These are phyloP conservation scores for Coprinopsis cinerea DNA, from an alignment of 768 basidiomycete species.

Conservation along the genomic window DNA sequence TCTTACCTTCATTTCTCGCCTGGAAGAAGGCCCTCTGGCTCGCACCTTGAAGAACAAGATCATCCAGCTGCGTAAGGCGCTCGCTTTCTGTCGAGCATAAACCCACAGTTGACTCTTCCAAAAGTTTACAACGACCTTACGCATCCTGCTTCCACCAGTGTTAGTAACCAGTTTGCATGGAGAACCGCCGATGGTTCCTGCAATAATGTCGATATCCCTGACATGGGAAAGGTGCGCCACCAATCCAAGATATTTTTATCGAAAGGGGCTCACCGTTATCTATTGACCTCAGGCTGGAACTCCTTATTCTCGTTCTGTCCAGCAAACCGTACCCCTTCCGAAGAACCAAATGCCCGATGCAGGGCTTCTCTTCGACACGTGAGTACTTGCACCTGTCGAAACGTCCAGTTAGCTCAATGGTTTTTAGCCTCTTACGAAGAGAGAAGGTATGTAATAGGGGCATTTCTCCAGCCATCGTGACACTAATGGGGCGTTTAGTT, in stretches of 20 bases:
- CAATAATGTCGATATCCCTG: slow-evolving; percentile 67
- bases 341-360: slow-evolving; percentile 70
- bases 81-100: background rate
- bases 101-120: background rate
- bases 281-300: slow-evolving; percentile 43
- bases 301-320: slow-evolving; percentile 81
- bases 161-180: slow-evolving; percentile 59
- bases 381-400: slow-evolving; percentile 15
- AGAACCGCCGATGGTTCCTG: slow-evolving; percentile 71
- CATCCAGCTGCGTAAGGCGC: slow-evolving; percentile 50
- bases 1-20: slow-evolving; percentile 53
- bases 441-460: slow-evolving; percentile 43
- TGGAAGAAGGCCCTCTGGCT: slow-evolving; percentile 42
- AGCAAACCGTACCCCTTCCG: slow-evolving; percentile 60
- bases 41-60: slow-evolving; percentile 37
- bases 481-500: slow-evolving; percentile 41
- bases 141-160: slow-evolving; percentile 68
- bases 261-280: background rate
- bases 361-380: slow-evolving; percentile 76
- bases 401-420: background rate
- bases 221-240: slow-evolving; percentile 54
- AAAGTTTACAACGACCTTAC: slow-evolving; percentile 77
- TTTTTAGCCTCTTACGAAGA: slow-evolving; percentile 50
- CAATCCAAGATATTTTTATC: background rate
- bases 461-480: slow-evolving; percentile 2